phyloP scores from a whole-genome alignment of 106 monocot genomes.

The Dendrobium huoshanense region DNA sequence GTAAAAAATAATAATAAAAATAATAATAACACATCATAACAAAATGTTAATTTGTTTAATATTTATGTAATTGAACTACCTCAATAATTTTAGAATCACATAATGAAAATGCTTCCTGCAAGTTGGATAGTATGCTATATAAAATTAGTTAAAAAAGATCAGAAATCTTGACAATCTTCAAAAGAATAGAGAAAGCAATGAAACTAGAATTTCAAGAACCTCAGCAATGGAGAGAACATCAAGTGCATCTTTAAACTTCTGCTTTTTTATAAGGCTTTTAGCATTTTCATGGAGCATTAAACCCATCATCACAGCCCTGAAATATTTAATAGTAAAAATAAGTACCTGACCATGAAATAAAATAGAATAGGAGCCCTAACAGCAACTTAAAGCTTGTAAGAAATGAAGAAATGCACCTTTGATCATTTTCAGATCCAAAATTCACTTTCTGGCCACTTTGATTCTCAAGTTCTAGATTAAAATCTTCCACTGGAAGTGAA shows the following conservation, averaged over 20 bases:
- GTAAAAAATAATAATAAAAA: not conserved
- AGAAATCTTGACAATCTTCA: not conserved
- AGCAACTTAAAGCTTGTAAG: not conserved
- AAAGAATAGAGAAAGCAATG: not conserved
- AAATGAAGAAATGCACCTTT: slow-evolving; percentile 28
- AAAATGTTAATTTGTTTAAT: not conserved
- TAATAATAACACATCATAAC: not conserved
- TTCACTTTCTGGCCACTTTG: slow-evolving; percentile 79
- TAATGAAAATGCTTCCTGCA: slow-evolving; percentile 85
- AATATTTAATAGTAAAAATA: not conserved
- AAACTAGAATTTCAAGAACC: slow-evolving; percentile 22
- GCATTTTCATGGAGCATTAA: slow-evolving; percentile 86
- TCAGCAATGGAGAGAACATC: slow-evolving; percentile 85
- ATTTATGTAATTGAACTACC: slow-evolving; percentile 27
- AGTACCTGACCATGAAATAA: not conserved
- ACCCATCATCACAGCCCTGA: slow-evolving; percentile 84
- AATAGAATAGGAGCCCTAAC: not conserved
- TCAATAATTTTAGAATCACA: slow-evolving; percentile 66
- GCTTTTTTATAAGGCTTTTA: slow-evolving; percentile 57
- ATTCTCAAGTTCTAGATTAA: slow-evolving; percentile 89
- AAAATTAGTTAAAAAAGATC: not conserved
- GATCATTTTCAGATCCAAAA: slow-evolving; percentile 71
- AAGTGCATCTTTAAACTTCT: slow-evolving; percentile 73
- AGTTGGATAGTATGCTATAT: slow-evolving; percentile 1
- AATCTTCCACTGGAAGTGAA: slow-evolving; percentile 71